Percentiles rank a stretch among this genome's conserved stretches.
Conservation (phyloP, 176 grass and related monocot species). For the Zizania latifolia region DNA sequence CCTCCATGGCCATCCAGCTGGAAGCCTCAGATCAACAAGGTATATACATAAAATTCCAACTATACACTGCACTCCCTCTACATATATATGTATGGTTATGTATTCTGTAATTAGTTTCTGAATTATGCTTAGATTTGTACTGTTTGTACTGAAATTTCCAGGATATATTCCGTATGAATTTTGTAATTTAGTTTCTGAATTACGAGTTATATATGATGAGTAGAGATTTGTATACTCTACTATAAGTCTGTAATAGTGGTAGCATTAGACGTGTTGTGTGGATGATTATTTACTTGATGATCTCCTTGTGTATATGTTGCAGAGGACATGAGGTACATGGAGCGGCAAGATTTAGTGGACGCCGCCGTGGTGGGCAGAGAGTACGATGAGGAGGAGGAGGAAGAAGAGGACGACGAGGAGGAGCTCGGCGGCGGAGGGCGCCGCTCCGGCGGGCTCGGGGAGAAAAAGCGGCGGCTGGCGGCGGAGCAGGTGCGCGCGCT, state of each 20-base stretch:
- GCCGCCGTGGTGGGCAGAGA: not conserved
- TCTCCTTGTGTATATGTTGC: not conserved
- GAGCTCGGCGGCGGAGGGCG: not conserved
- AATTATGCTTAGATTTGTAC: not conserved
- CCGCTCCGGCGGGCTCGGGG: slow-evolving; percentile 34
- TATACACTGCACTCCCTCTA: no score
- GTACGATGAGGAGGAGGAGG: slow-evolving; percentile 7
- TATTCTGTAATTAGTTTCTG: not conserved
- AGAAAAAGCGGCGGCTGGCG: slow-evolving; percentile 59
- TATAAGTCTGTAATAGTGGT: no score
- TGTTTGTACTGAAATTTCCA: not conserved
- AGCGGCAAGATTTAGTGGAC: not conserved
- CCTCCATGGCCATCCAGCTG: slow-evolving; percentile 20
- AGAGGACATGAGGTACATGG: slow-evolving; percentile 31
- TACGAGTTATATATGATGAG: no score
- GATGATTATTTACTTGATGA: no score
- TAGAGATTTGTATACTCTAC: no score
- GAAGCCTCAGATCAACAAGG: slow-evolving; percentile 31
- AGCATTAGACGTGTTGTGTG: no score
- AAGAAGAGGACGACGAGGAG: slow-evolving; percentile 22
- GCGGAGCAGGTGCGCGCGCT: slow-evolving; percentile 56
- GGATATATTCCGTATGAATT: not conserved
- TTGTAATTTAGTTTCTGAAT: not conserved
- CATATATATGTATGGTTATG: no score
- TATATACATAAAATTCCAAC: not conserved